Base-by-base conservation (phyloP, 805 yeast species). In the Metschnikowia vanudenii region DNA sequence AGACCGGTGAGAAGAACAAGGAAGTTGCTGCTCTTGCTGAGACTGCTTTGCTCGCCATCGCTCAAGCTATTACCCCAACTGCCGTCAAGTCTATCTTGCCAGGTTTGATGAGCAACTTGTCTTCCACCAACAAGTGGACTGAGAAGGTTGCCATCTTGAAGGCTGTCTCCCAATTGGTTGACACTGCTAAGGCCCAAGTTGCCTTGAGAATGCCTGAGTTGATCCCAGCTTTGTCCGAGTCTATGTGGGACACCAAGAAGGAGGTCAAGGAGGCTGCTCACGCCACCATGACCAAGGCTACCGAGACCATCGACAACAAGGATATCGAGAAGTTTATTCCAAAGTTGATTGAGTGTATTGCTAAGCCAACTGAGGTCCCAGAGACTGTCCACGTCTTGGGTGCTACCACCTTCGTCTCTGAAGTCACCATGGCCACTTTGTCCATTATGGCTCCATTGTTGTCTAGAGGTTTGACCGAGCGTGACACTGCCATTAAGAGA, bases 241-340 rank as follows among this genome's bases (percentile, higher is more conserved):
- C 97, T 65, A 94, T 94, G 98, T 94, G 99, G 99, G 99, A 94
- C 78, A 94, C 99, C 76, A 94, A 94, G 85, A 80, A 81, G 76
- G 98, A 94, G 69, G 99, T 94, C 70, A 94, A 94, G 85, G 81
- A 79, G 61, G 96, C 95, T 71, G 98, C 99, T 57, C 87, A 94
- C 62, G 84, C 84, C 65, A 89, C 98, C 74, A 90, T 94, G 82
- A 81, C 91, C 74, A 88, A 89, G 77, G 84, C 96, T 61, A 94
- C 99, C 64, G 94, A 91, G 75, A 90, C 98, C 67, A 92, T 94
- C 62, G 95, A 92, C 74, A 94, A 94, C 94, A 94, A 92, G 85
- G 99, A 94, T 91, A 95, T 94, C 71, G 96, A 89, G 77, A 89
- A 92, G 81, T 94, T 94, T 81, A 92, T 94, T 75, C 99, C 99